Evolutionary conservation across 108 stramenopile species (phyloP).

Genomic region (Skeletonema costatum): DNA sequence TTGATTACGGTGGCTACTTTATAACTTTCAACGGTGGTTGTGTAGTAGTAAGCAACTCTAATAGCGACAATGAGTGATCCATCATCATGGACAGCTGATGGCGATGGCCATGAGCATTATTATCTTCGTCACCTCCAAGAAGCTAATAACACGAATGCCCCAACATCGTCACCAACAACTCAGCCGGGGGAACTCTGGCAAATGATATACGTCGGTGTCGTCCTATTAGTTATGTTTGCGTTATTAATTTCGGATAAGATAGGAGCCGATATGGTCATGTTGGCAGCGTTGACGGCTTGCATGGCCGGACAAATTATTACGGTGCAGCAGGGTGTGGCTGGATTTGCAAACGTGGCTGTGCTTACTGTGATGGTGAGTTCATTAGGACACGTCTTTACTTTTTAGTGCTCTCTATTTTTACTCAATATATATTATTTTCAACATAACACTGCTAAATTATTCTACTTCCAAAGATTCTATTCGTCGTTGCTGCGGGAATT

Average conservation of each 20-base stretch:
- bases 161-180: neutral
- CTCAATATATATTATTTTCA: neutral
- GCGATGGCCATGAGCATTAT: no score
- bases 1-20: no score
- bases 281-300: slow-evolving; percentile 66
- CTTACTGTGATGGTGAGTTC: slow-evolving; percentile 72
- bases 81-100: no score
- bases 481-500: slow-evolving; percentile 86
- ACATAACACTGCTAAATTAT: neutral
- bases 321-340: slow-evolving; percentile 66
- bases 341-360: slow-evolving; percentile 85
- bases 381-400: neutral
- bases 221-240: slow-evolving; percentile 70
- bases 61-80: no score
- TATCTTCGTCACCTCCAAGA: neutral
- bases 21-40: no score
- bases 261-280: slow-evolving; percentile 75
- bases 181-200: slow-evolving; percentile 47
- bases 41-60: no score
- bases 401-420: neutral
- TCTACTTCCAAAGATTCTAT: slow-evolving; percentile 41
- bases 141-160: neutral
- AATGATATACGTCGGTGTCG: slow-evolving; percentile 60
- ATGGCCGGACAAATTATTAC: slow-evolving; percentile 78
- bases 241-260: slow-evolving; percentile 67